Conservation (phyloP, 345 rosid species). For the Lepidium didymum region DNA sequence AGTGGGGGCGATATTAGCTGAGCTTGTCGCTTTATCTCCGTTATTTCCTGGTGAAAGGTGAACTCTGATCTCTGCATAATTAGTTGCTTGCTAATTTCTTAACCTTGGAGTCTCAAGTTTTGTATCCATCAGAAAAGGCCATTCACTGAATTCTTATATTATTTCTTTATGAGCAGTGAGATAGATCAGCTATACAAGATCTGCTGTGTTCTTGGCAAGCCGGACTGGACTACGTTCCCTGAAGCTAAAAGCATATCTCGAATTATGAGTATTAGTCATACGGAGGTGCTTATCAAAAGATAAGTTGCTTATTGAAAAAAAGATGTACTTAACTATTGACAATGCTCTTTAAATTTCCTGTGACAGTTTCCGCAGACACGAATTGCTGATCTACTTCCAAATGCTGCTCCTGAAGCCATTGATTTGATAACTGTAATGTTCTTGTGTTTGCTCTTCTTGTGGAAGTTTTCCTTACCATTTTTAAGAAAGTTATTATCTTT, state of each 20-base stretch:
- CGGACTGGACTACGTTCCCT: conserved; percentile 68
- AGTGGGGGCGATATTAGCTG: conserved; percentile 88
- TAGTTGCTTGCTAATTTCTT: neutral
- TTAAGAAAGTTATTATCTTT: neutral
- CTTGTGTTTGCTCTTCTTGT: neutral
- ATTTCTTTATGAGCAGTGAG: conserved; percentile 47
- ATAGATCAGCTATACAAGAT: conserved; percentile 87
- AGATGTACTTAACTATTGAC: neutral
- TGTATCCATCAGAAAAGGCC: neutral
- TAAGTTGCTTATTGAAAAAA: neutral
- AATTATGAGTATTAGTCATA: conserved; percentile 47
- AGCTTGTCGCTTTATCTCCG: conserved; percentile 78
- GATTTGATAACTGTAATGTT: conserved; percentile 67
- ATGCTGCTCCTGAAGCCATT: conserved; percentile 76
- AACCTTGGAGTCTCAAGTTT: neutral
- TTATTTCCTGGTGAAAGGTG: conserved; percentile 97
- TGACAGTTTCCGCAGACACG: conserved; percentile 56
- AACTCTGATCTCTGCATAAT: neutral
- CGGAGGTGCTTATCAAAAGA: conserved; percentile 39
- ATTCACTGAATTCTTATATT: neutral
- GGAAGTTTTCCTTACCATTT: neutral
- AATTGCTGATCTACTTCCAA: conserved; percentile 59
- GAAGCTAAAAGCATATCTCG: conserved; percentile 61
- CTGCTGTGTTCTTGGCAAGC: conserved; percentile 74
- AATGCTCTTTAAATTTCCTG: neutral